Evolutionary conservation across 805 yeast genomes (phyloP).

Genomic region (Jamesozyma spencerorum): DNA sequence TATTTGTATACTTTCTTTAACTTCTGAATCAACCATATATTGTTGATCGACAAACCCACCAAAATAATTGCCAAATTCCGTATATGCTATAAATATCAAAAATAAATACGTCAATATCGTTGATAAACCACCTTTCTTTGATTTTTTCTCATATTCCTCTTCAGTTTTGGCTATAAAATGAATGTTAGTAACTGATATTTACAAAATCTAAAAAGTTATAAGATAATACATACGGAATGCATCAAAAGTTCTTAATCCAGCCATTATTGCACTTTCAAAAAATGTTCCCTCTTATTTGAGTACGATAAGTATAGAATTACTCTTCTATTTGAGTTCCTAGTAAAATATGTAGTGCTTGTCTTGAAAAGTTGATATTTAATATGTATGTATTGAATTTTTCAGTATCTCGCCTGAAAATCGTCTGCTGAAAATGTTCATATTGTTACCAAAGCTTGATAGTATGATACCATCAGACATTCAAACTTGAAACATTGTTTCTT

Average conservation of each 20-base stretch:
- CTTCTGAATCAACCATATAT: conserved; percentile 59
- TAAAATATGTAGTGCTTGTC: too few species aligned
- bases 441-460: too few species aligned
- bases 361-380: too few species aligned
- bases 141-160: conserved; percentile 60
- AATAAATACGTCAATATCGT: conserved; percentile 55
- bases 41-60: conserved; percentile 77
- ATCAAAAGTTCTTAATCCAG: conserved; percentile 48
- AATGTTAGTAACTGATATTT: background rate
- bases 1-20: conserved; percentile 51
- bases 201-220: background rate
- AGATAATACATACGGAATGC: conserved; percentile 51
- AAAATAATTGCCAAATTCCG: conserved; percentile 73
- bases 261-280: conserved; percentile 12
- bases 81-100: conserved; percentile 65
- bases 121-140: conserved; percentile 68
- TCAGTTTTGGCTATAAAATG: conserved; percentile 44
- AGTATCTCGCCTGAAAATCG: too few species aligned
- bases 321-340: too few species aligned
- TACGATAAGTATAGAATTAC: too few species aligned
- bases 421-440: too few species aligned
- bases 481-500: too few species aligned
- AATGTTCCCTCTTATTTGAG: too few species aligned
- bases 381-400: background rate
- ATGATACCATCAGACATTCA: too few species aligned